phyloP scores from a whole-genome alignment of 2,329 filamentous ascomycete genomes.

The Aspergillus candidus region DNA sequence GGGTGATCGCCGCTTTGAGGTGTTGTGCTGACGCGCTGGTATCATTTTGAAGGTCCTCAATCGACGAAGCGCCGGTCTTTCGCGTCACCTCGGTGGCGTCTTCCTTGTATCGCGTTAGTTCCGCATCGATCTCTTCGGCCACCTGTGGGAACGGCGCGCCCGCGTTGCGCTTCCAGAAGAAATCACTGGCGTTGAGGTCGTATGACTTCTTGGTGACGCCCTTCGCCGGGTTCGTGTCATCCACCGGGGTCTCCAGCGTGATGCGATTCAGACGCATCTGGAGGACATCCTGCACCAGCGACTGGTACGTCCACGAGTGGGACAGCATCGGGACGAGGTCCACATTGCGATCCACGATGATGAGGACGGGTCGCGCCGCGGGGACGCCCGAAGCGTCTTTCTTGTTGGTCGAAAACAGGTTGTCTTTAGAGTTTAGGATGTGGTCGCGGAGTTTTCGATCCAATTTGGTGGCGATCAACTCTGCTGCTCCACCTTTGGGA shows the following conservation, averaged over 20 bases:
- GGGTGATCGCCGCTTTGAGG: conserved; percentile 88
- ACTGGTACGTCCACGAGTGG: conserved; percentile 89
- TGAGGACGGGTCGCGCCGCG: conserved; percentile 75
- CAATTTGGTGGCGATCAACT: conserved; percentile 88
- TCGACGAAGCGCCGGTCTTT: conserved; percentile 85
- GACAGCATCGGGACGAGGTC: conserved; percentile 98
- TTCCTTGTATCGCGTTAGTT: conserved; percentile 90
- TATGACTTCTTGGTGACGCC: conserved; percentile 81
- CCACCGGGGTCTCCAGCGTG: conserved; percentile 76
- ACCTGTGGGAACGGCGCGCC: conserved; percentile 89
- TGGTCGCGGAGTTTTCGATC: conserved; percentile 95
- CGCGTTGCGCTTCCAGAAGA: conserved; percentile 94
- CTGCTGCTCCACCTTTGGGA: conserved; percentile 85
- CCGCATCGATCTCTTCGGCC: conserved; percentile 89
- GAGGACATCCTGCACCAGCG: conserved; percentile 71
- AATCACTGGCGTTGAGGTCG: conserved; percentile 82
- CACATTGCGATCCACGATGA: conserved; percentile 91
- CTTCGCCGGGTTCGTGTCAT: conserved; percentile 68
- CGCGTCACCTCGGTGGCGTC: conserved; percentile 91
- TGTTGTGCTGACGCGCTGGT: conserved; percentile 86
- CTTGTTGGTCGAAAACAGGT: conserved; percentile 70
- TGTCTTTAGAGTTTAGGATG: conserved; percentile 95
- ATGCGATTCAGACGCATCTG: conserved; percentile 87
- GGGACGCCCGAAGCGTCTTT: conserved; percentile 59
- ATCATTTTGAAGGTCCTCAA: conserved; percentile 89